phyloP scores from a whole-genome alignment of 148 eudicot genomes.

The Vaccinium corymbosum region DNA sequence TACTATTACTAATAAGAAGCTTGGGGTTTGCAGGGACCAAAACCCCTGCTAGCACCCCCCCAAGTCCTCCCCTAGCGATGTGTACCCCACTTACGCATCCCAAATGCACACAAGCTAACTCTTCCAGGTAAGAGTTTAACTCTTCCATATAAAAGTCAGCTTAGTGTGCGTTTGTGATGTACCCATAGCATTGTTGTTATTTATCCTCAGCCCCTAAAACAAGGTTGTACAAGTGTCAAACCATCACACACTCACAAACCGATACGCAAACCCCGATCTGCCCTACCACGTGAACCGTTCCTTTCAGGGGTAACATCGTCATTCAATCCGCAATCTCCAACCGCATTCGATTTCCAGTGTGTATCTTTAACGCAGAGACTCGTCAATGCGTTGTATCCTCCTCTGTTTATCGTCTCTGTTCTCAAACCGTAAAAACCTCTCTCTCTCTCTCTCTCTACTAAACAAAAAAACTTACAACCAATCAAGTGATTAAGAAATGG shows the following conservation, averaged over 20 bases:
- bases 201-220: no score
- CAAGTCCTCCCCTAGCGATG: no score
- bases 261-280: background rate
- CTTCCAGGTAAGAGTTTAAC: no score
- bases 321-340: background rate
- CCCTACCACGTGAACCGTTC: background rate
- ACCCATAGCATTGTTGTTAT: no score
- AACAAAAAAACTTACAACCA: background rate
- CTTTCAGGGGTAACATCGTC: background rate
- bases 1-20: no score
- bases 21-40: no score
- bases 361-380: background rate
- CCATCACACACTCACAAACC: background rate
- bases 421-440: background rate
- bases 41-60: no score
- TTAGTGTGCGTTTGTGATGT: no score
- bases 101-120: no score
- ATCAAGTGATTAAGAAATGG: slow-evolving; percentile 29
- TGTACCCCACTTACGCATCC: no score
- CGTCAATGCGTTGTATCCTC: background rate
- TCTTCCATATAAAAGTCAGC: no score
- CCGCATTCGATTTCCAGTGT: background rate
- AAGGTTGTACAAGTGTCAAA: background rate
- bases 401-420: background rate
- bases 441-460: background rate